Conservation (phyloP, 2,329 filamentous ascomycete genomes). For the Colletotrichum falcatum region DNA sequence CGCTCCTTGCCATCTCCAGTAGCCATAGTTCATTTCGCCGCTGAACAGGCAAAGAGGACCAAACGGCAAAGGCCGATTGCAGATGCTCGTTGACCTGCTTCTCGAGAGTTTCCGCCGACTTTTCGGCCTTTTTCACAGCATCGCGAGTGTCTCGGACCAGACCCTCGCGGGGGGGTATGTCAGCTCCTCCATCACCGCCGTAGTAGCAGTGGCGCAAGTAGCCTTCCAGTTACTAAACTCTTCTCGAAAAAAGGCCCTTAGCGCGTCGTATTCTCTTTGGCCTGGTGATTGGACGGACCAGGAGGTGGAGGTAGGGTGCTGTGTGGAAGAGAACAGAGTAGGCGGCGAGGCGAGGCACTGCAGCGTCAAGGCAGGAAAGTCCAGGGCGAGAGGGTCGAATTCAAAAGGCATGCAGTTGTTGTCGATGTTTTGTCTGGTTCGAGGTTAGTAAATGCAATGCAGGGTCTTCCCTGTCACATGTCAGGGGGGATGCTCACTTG, state of each 20-base stretch:
- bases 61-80: constrained; percentile 80
- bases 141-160: constrained; percentile 58
- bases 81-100: constrained; percentile 80
- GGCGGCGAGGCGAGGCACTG: constrained; percentile 84
- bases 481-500: constrained; percentile 69
- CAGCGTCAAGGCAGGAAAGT: constrained; percentile 87
- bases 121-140: constrained; percentile 61
- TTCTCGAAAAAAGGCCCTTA: constrained; percentile 74
- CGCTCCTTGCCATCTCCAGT: constrained; percentile 70
- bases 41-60: constrained; percentile 72
- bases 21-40: constrained; percentile 71
- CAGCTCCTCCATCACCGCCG: constrained; percentile 62
- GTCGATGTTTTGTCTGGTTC: constrained; percentile 65
- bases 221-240: constrained; percentile 76
- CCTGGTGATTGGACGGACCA: constrained; percentile 86
- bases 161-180: constrained; percentile 59
- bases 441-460: constrained; percentile 22
- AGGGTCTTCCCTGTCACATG: neutral
- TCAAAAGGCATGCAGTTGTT: constrained; percentile 72
- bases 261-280: constrained; percentile 77
- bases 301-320: constrained; percentile 80
- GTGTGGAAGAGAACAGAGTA: constrained; percentile 84
- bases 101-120: constrained; percentile 70
- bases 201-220: constrained; percentile 62
- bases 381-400: constrained; percentile 86